Base-by-base conservation (phyloP, 2,329 filamentous ascomycete species). In the Cladobotryum protrusum region DNA sequence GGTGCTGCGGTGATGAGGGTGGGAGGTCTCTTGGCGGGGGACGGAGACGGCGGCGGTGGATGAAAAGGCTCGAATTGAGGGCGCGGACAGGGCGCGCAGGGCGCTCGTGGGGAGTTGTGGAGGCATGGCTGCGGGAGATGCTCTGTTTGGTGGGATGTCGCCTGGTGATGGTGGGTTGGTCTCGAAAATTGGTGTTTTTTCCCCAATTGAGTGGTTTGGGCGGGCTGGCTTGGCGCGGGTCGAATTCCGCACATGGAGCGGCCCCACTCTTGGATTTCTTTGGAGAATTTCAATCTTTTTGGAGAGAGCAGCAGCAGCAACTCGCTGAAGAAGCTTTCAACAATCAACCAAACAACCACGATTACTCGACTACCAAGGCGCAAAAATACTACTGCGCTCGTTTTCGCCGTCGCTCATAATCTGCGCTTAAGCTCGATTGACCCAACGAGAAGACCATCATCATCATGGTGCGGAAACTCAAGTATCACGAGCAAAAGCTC, bases 401-500 rank as follows among this genome's bases (percentile, higher is more conserved):
- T 29, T 8, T 8, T 29, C 24, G 20, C 24, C 24, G 24, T 29
- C 24, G 6, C 6, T 9, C 24, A 29, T 29, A 39, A 11, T n/a
- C 36, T 18, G 36, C 36, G 17, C 36, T n/a, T 5, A 11, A 15
- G 5, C 14, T 18, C 6, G 24, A 15, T 17, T n/a, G 14, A 39
- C 12, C 14, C 3, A 9, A 5, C 12, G n/a, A n/a, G n/a, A n/a
- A 37, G 35, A 18, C 3, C 14, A 11, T n/a, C 42, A 5, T 24
- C n/a, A 78, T 59, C 19, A 97, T 97, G 93, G 89, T 95, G 59
- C 86, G 93, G 61, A 90, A 95, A 76, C 83, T 99, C 66, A 97
- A 96, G 73, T 82, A 95, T 72, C 92, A 96, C 72, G 93, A 99
- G 83, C 83, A 93, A 67, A 95, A 93, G 79, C 86, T 97, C 66